A percentile compares a stretch with the other conserved stretches of the same genome.
Evolutionary conservation across 1,139 yeast species (phyloP).

Genomic region (Yamadazyma oceani): DNA sequence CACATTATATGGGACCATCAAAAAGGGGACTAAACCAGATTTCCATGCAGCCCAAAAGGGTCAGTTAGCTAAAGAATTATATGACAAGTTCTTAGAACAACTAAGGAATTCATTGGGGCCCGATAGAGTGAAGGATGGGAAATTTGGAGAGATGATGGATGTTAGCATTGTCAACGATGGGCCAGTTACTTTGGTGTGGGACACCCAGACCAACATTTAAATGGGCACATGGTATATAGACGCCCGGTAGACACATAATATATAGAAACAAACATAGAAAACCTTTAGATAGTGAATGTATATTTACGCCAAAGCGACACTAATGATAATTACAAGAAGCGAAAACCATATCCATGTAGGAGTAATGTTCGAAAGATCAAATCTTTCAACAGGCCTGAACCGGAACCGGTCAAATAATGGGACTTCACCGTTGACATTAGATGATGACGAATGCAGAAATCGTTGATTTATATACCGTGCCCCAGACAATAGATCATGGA

Average conservation of each 20-base stretch:
- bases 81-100: slow-evolving; percentile 56
- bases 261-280: too few relatives aligned
- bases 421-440: neutral
- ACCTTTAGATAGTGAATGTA: too few relatives aligned
- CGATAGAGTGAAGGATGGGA: slow-evolving; percentile 75
- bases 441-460: neutral
- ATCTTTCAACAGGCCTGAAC: slow-evolving; percentile 25
- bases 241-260: too few relatives aligned
- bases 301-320: slow-evolving; percentile 42
- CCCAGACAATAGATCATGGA: slow-evolving; percentile 5
- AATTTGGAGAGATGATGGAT: slow-evolving; percentile 97
- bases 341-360: slow-evolving; percentile 19
- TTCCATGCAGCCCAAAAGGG: slow-evolving; percentile 90
- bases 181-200: slow-evolving; percentile 74
- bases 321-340: slow-evolving; percentile 5
- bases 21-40: slow-evolving; percentile 91
- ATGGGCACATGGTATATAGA: too few relatives aligned
- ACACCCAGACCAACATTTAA: slow-evolving; percentile 37
- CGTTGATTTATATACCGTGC: neutral
- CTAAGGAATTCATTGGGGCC: slow-evolving; percentile 57
- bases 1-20: slow-evolving; percentile 79
- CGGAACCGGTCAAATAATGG: slow-evolving; percentile 18
- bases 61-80: slow-evolving; percentile 63
- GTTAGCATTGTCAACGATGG: slow-evolving; percentile 84
- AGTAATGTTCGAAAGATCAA: slow-evolving; percentile 21